Base-by-base conservation (phyloP, 1,139 yeast species). In the Saccharomyces hybrid region DNA sequence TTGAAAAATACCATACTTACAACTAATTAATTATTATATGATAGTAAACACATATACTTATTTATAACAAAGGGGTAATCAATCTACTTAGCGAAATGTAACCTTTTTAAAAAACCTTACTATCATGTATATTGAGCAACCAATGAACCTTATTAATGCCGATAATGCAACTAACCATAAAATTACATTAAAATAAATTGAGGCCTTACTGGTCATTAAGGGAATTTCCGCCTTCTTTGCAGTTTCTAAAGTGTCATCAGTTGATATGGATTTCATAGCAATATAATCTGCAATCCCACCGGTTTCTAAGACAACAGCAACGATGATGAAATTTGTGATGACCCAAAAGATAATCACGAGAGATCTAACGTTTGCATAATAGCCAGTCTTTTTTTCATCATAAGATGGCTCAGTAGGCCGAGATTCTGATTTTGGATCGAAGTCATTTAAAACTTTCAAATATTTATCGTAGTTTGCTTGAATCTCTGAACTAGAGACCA, bases 301-400 rank as follows among this genome's bases (percentile, higher is more conserved):
- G 7, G 86, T 81, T 61, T 81, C 81, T 56, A 83, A 70, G 1
- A 88, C 90, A 8, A 85, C 76, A 5, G 93, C 88, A 52, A 85
- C 80, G 49, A 88, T 75, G 25, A 83, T 77, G 57, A 86, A 85
- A 68, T 88, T 88, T 19, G 89, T 78, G 55, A 87, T 73, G 70
- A 88, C 82, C 96, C 96, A 88, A 14, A 84, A 73, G 57, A 88
- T 78, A 42, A 88, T 88, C 8, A 91, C 83, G 78, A 86, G 79
- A 4, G 96, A 87, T 70, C 96, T 80, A 68, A 88, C 78, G 59
- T 79, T 82, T 0, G 87, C 87, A 66, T 82, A 83, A 68, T 83
- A 88, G 69, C 86, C 87, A 62, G 87, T 87, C 61, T 78, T 78
- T 51, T 76, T 77, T 57, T 82, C 86, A 52, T 80, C 85, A 27